These are phyloP conservation scores for Brassica hybrid DNA, from an alignment of 441 rosid genomes.

Conservation along the genomic window DNA sequence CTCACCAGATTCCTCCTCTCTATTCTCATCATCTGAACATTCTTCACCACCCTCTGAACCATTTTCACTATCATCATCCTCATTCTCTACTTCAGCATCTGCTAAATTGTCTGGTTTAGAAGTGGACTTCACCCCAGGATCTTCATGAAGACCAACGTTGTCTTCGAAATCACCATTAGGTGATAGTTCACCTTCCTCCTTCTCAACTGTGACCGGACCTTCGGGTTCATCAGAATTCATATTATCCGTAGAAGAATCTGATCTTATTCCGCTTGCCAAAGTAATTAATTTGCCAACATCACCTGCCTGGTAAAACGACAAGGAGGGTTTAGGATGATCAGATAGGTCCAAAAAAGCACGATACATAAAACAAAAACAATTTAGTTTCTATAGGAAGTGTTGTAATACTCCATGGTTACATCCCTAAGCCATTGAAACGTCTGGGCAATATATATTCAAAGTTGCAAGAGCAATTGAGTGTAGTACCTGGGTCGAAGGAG, in stretches of 20 bases:
- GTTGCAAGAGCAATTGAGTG: conserved; percentile 16
- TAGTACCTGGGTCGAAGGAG: conserved; percentile 33
- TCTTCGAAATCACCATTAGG: conserved; percentile 90
- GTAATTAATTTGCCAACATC: conserved; percentile 48
- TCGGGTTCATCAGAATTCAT: conserved; percentile 55
- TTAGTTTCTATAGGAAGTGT: neutral
- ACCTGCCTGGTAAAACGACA: conserved; percentile 50
- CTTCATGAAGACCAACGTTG: conserved; percentile 63
- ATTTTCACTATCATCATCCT: conserved; percentile 70
- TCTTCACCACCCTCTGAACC: conserved; percentile 84
- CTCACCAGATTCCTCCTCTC: conserved; percentile 74
- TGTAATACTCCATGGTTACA: conserved; percentile 18
- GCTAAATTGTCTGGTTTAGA: conserved; percentile 62
- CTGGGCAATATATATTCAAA: conserved; percentile 10
- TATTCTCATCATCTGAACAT: conserved; percentile 63
- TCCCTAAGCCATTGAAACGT: conserved; percentile 24
- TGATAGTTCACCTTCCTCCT: conserved; percentile 98
- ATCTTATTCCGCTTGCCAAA: conserved; percentile 54
- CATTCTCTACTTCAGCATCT: conserved; percentile 65
- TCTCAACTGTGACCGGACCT: conserved; percentile 68
- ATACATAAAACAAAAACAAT: neutral
- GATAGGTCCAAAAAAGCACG: conserved; percentile 46
- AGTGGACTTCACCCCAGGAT: conserved; percentile 51
- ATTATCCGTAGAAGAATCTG: conserved; percentile 45
- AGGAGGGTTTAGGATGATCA: conserved; percentile 22